A percentile compares a stretch with the other conserved stretches of the same genome.
These are phyloP conservation scores for Oryza coarctata DNA, from an alignment of 176 grass and related monocot genomes.

Conservation along the genomic window DNA sequence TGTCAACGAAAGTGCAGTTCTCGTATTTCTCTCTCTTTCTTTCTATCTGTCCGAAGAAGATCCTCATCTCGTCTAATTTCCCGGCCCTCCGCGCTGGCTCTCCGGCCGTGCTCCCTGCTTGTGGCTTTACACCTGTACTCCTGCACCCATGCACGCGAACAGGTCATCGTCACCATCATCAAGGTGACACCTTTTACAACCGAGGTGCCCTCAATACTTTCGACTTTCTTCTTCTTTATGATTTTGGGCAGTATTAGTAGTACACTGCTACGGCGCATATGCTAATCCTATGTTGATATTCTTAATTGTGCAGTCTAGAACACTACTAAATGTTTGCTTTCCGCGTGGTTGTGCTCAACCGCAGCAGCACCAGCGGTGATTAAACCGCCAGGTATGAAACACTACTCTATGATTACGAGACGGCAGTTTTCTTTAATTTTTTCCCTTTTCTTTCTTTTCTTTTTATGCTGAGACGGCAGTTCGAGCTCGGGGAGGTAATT, in stretches of 20 bases:
- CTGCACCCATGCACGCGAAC: not conserved
- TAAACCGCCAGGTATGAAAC: not conserved
- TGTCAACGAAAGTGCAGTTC: not conserved
- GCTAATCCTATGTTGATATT: not conserved
- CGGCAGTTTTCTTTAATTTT: not conserved
- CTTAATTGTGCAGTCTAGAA: not conserved
- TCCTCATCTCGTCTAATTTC: not conserved
- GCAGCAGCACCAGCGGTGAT: not conserved
- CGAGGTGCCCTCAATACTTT: not conserved
- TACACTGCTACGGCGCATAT: not conserved
- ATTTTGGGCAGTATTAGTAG: not conserved
- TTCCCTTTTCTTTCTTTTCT: not conserved
- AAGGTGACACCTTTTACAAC: not conserved
- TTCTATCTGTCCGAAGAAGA: no score
- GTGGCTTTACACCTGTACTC: slow-evolving; percentile 24
- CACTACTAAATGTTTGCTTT: not conserved
- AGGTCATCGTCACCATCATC: not conserved
- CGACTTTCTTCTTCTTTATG: not conserved
- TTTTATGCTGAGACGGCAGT: not conserved
- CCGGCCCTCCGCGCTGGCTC: not conserved
- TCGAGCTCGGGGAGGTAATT: not conserved
- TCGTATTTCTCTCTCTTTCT: not conserved
- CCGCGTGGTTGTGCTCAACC: not conserved
- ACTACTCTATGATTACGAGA: not conserved
- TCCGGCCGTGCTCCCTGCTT: not conserved